Percentiles rank a stretch among this genome's conserved stretches.
phyloP scores from a whole-genome alignment of 805 yeast species.

The Lipomyces orientalis region DNA sequence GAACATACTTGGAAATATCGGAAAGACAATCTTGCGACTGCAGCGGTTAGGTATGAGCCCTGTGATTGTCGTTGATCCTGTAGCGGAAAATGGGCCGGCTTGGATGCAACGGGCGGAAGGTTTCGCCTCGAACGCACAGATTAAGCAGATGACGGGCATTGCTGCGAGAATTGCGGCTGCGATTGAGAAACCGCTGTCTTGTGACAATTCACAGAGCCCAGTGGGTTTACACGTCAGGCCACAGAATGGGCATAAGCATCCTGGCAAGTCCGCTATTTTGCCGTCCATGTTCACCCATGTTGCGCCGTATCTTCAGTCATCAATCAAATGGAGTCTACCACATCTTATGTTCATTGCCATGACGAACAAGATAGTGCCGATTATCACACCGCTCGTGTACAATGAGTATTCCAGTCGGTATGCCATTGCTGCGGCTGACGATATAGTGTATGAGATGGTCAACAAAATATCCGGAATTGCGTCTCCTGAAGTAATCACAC shows the following conservation, averaged over 20 bases:
- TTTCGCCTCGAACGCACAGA: conserved; percentile 10
- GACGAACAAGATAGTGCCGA: conserved; percentile 53
- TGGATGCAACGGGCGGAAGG: conserved; percentile 12
- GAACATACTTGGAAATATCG: conserved; percentile 54
- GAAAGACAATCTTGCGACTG: conserved; percentile 61
- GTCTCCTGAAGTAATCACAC: conserved; percentile 46
- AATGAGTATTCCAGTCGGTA: conserved; percentile 58
- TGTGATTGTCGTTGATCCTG: conserved; percentile 62
- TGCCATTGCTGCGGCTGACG: conserved; percentile 49
- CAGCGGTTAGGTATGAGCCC: conserved; percentile 75
- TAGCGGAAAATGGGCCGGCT: conserved; percentile 34
- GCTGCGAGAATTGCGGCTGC: conserved; percentile 19
- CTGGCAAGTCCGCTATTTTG: conserved; percentile 18
- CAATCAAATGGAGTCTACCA: conserved; percentile 22
- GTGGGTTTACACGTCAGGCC: not conserved
- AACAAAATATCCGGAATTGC: conserved; percentile 44
- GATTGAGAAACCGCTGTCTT: conserved; percentile 22
- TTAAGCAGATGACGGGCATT: conserved; percentile 20
- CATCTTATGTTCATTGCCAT: conserved; percentile 51
- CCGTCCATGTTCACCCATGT: conserved; percentile 26
- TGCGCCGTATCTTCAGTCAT: not conserved
- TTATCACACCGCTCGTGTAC: conserved; percentile 68
- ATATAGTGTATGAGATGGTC: conserved; percentile 51
- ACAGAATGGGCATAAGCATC: not conserved
- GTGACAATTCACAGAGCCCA: conserved; percentile 2